Evolutionary conservation across 2,329 filamentous ascomycete species (phyloP), one percentile per base, ranked within the genome.

Genomic region (Penicillium sp.): DNA sequence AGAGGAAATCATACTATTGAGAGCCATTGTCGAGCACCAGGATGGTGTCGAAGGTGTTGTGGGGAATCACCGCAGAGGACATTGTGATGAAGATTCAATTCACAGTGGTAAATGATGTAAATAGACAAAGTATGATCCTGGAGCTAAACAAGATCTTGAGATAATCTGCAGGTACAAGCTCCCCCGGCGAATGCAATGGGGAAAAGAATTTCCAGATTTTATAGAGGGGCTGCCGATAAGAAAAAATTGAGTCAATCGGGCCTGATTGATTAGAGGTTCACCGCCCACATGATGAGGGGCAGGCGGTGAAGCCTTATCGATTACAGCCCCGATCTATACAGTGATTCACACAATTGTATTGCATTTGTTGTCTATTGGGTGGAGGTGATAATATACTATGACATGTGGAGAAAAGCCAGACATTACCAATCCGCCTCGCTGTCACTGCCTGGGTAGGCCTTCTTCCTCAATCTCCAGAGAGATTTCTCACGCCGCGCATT

Each of bases 21-120:
- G 54, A 75, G 62, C 83, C 87, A 70, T 89, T 90, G 73, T 90
- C 87, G 65, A 90, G 78, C 61, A 87, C 85, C 61, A 90, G 77
- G 65, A 90, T 87, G 61, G 88, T 57, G 79, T 88, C 81, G 72
- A 82, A 82, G 46, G 62, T 56, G 51, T 61, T 62, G 56, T 63
- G 61, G 50, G 63, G 63, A 37, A 64, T 62, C 49, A 58, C 54
- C 25, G 45, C 49, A 27, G 51, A 54, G 45, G 54, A 20, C 54
- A 56, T 56, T 35, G 29, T 50, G 45, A 47, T n/a, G n/a, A 46
- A 9, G 22, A n/a, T 22, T 40, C 33, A 37, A 18, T 18, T 18
- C 18, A 15, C 33, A 37, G 33, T 14, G 29, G 29, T 37, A 37
- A 37, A 37, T 37, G 33, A 37, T 18, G 12, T 14, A 18, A 18